Conservation (phyloP, 2,329 filamentous ascomycete genomes). For the Chalaropsis thielavioides region DNA sequence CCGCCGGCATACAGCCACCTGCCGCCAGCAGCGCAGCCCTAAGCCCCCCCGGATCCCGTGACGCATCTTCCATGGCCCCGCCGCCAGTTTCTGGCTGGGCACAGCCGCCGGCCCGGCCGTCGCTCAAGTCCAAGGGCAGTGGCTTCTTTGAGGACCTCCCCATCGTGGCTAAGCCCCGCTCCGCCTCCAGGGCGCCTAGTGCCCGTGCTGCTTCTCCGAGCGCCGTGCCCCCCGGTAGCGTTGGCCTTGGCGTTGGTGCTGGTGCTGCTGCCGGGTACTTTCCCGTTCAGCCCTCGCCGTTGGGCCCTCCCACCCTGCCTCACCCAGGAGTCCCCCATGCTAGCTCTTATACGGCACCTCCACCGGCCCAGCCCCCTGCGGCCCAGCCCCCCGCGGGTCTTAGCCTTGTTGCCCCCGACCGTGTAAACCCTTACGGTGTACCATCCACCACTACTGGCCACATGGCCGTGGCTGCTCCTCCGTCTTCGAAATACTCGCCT, state of each 20-base stretch:
- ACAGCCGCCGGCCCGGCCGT: conserved; percentile 25
- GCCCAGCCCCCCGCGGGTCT: conserved; percentile 14
- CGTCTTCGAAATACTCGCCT: conserved; percentile 46
- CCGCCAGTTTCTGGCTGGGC: conserved; percentile 23
- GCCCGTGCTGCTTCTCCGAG: conserved; percentile 31
- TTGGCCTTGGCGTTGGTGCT: background rate
- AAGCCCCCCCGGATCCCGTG: conserved; percentile 20
- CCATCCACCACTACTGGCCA: conserved; percentile 10
- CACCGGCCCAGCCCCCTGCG: conserved; percentile 18
- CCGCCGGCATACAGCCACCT: conserved; percentile 5
- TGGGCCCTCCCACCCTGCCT: conserved; percentile 19
- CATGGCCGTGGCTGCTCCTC: conserved; percentile 25
- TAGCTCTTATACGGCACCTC: background rate
- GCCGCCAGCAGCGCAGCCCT: background rate
- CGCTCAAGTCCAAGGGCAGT: conserved; percentile 28
- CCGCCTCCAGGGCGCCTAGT: conserved; percentile 39
- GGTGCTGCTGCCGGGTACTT: conserved; percentile 15
- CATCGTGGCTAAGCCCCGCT: conserved; percentile 44
- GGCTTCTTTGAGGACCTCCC: conserved; percentile 72
- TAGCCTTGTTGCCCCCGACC: conserved; percentile 39
- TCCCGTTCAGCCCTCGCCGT: conserved; percentile 20
- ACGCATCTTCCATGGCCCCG: conserved; percentile 5
- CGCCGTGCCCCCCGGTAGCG: background rate
- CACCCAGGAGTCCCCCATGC: background rate
- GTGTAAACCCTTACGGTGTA: conserved; percentile 38